Percentiles rank a stretch among this genome's conserved stretches.
phyloP scores from a whole-genome alignment of 1,284 basidiomycete species.

The Macrocystidia cucumis region DNA sequence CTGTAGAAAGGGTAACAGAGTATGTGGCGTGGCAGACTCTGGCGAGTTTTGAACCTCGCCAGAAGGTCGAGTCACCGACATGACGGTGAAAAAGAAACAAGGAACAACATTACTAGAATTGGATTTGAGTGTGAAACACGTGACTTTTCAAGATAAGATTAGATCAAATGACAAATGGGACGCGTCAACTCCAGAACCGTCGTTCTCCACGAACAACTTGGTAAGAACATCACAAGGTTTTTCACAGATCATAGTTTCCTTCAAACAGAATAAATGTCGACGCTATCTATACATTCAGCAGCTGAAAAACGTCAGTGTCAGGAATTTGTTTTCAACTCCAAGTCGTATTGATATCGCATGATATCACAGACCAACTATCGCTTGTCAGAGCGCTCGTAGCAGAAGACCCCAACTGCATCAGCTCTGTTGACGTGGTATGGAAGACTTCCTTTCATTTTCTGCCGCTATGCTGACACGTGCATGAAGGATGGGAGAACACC shows the following conservation, averaged over 20 bases:
- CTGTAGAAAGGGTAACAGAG: slow-evolving; percentile 78
- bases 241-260: not conserved
- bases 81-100: slow-evolving; percentile 1
- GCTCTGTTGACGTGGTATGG: slow-evolving; percentile 63
- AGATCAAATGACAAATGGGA: slow-evolving; percentile 3
- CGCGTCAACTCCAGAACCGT: not conserved
- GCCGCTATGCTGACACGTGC: slow-evolving; percentile 7
- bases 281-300: slow-evolving; percentile 47
- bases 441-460: slow-evolving; percentile 1
- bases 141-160: slow-evolving; percentile 11
- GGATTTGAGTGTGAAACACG: slow-evolving; percentile 9
- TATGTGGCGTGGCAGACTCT: slow-evolving; percentile 28
- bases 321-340: slow-evolving; percentile 4
- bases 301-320: slow-evolving; percentile 52
- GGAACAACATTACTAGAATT: too few relatives aligned
- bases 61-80: slow-evolving; percentile 15
- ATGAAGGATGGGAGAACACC: slow-evolving; percentile 81
- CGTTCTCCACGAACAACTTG: not conserved
- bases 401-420: slow-evolving; percentile 61
- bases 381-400: slow-evolving; percentile 64
- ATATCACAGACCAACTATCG: slow-evolving; percentile 60
- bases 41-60: slow-evolving; percentile 11
- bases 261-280: slow-evolving; percentile 17
- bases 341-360: slow-evolving; percentile 7
- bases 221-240: not conserved